A percentile compares a stretch with the other conserved stretches of the same genome.
Conservation (phyloP, 2,329 filamentous ascomycete genomes). For the Fusarium sp. region DNA sequence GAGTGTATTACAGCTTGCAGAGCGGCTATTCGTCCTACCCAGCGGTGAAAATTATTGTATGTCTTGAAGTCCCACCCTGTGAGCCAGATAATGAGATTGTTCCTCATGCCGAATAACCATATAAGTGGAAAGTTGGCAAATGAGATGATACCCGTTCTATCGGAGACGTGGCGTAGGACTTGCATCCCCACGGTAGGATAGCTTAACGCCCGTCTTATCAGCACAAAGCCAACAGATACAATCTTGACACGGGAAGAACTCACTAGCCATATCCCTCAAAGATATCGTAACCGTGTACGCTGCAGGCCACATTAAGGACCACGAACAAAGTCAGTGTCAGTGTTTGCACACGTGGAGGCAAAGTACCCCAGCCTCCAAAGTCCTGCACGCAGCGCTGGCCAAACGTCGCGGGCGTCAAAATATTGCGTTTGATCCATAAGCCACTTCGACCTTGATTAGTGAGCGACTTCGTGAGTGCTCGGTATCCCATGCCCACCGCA, state of each 20-base stretch:
- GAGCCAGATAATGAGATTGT: slow-evolving; percentile 75
- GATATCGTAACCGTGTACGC: slow-evolving; percentile 12
- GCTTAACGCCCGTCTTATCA: slow-evolving; percentile 40
- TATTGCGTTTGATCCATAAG: slow-evolving; percentile 4
- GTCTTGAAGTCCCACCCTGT: slow-evolving; percentile 80
- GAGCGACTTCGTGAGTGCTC: fast-evolving
- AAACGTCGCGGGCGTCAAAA: slow-evolving; percentile 2
- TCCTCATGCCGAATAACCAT: slow-evolving; percentile 77
- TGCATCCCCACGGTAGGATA: slow-evolving; percentile 56
- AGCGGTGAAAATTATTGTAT: slow-evolving; percentile 78
- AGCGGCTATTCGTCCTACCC: slow-evolving; percentile 74
- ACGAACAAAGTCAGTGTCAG: background rate
- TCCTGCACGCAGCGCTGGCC: slow-evolving; percentile 18
- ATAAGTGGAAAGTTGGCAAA: slow-evolving; percentile 75
- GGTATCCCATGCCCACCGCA: background rate
- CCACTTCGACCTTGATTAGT: fast-evolving
- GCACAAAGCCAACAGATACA: background rate
- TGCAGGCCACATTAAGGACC: slow-evolving; percentile 4
- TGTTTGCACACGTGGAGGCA: slow-evolving; percentile 12
- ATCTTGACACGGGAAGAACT: background rate
- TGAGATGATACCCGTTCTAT: slow-evolving; percentile 75
- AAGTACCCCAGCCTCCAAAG: slow-evolving; percentile 14
- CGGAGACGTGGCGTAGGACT: slow-evolving; percentile 69
- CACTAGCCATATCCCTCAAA: slow-evolving; percentile 31
- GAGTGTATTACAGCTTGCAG: slow-evolving; percentile 75